Conservation (phyloP, 1,284 basidiomycete genomes). For the Tausonia pullulans region DNA sequence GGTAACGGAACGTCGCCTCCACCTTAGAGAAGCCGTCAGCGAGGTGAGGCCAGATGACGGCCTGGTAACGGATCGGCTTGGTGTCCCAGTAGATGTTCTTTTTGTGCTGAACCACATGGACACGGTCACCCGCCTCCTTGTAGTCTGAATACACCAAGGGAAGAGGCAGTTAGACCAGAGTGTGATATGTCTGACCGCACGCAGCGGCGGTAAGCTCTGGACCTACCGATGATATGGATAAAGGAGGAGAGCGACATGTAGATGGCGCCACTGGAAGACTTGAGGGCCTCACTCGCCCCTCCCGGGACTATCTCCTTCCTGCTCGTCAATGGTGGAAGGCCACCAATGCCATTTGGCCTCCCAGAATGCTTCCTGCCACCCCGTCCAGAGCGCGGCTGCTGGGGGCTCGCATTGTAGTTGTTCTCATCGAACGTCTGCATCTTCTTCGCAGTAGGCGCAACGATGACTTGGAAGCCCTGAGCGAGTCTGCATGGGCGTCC, state of each 20-base stretch:
- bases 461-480: slow-evolving; percentile 17
- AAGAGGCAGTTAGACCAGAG: not conserved
- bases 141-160: not conserved
- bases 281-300: slow-evolving; percentile 14
- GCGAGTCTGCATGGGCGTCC: slow-evolving; percentile 2
- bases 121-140: slow-evolving; percentile 7
- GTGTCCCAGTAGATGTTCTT: slow-evolving; percentile 4
- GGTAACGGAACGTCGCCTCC: slow-evolving; percentile 6
- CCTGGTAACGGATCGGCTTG: slow-evolving; percentile 9
- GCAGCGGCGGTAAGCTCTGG: not conserved
- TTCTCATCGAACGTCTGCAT: not conserved
- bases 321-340: not conserved
- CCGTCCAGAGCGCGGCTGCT: too few species aligned
- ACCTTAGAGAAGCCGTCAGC: not conserved
- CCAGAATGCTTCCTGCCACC: too few species aligned
- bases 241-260: slow-evolving; percentile 6
- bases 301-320: slow-evolving; percentile 4
- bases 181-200: not conserved
- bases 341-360: not conserved
- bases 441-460: not conserved
- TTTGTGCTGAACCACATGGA: slow-evolving; percentile 8
- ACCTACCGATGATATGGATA: not conserved
- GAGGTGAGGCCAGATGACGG: slow-evolving; percentile 11
- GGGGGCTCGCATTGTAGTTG: not conserved
- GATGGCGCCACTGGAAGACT: slow-evolving; percentile 2